Evolutionary conservation across 805 yeast species (phyloP).

Genomic region (Zygosaccharomyces bailii): DNA sequence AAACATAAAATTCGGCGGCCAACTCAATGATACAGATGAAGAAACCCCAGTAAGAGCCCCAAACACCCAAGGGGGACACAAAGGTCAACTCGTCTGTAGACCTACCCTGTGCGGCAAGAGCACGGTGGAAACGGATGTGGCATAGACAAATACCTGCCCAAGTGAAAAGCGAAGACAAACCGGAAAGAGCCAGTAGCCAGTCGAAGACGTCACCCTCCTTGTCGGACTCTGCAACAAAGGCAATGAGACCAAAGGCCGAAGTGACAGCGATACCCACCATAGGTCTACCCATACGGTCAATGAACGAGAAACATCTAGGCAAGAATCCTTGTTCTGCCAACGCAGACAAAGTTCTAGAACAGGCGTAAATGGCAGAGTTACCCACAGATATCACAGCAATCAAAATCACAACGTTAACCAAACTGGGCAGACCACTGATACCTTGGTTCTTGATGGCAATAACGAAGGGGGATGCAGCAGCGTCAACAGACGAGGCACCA

Average conservation of each 20-base stretch:
- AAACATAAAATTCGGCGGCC: conserved; percentile 79
- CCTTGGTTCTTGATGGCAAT: conserved; percentile 66
- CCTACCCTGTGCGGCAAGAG: conserved; percentile 63
- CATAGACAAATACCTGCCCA: conserved; percentile 60
- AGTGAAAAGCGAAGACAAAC: conserved; percentile 57
- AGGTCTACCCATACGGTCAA: conserved; percentile 68
- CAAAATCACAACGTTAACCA: conserved; percentile 66
- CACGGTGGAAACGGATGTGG: conserved; percentile 63
- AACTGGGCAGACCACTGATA: conserved; percentile 58
- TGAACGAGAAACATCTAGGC: conserved; percentile 55
- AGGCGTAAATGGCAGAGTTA: conserved; percentile 66
- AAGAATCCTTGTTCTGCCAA: conserved; percentile 62
- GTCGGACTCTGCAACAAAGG: conserved; percentile 53
- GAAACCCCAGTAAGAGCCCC: conserved; percentile 64
- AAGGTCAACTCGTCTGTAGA: conserved; percentile 63
- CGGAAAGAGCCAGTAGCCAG: conserved; percentile 65
- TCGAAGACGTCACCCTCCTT: conserved; percentile 54
- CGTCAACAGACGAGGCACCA: conserved; percentile 51
- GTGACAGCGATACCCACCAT: conserved; percentile 52
- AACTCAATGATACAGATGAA: conserved; percentile 56
- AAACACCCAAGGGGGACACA: conserved; percentile 62
- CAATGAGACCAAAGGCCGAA: conserved; percentile 52
- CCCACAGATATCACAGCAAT: conserved; percentile 69
- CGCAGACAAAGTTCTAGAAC: conserved; percentile 63
- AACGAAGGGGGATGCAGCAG: conserved; percentile 79